Evolutionary conservation across 2,329 filamentous ascomycete genomes (phyloP).

Genomic region (Penicillium sp.): DNA sequence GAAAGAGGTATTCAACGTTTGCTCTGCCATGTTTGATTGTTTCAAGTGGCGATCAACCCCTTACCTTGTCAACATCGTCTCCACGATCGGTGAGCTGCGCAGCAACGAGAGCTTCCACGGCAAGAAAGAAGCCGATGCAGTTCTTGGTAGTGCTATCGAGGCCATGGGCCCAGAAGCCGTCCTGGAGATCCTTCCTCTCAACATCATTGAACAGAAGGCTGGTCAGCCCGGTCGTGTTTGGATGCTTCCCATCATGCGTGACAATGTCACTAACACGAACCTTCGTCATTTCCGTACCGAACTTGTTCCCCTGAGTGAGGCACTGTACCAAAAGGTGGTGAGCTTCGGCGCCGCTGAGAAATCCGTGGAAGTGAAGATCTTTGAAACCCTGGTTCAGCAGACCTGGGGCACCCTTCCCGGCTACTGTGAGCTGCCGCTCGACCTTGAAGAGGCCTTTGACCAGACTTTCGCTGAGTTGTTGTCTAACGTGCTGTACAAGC

Average conservation of each 20-base stretch:
- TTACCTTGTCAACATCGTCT: slow-evolving; percentile 71
- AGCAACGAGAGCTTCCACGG: slow-evolving; percentile 84
- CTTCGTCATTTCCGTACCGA: slow-evolving; percentile 81
- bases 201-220: slow-evolving; percentile 72
- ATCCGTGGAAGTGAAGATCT: slow-evolving; percentile 96
- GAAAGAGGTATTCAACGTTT: slow-evolving; percentile 89
- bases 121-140: slow-evolving; percentile 91
- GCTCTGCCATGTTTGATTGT: slow-evolving; percentile 81
- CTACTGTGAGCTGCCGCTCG: slow-evolving; percentile 89
- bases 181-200: slow-evolving; percentile 78
- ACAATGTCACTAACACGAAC: slow-evolving; percentile 85
- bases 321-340: slow-evolving; percentile 83
- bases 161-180: slow-evolving; percentile 88
- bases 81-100: slow-evolving; percentile 80
- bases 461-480: slow-evolving; percentile 85
- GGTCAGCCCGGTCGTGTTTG: slow-evolving; percentile 85
- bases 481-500: slow-evolving; percentile 88
- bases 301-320: slow-evolving; percentile 84
- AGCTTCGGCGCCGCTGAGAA: slow-evolving; percentile 80
- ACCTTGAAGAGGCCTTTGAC: slow-evolving; percentile 74
- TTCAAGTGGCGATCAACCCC: slow-evolving; percentile 82
- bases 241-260: slow-evolving; percentile 87
- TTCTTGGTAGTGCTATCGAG: slow-evolving; percentile 81
- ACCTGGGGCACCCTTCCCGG: slow-evolving; percentile 92
- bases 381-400: slow-evolving; percentile 92